Conservation (phyloP, 2,329 filamentous ascomycete genomes). For the Eutypella sp. region DNA sequence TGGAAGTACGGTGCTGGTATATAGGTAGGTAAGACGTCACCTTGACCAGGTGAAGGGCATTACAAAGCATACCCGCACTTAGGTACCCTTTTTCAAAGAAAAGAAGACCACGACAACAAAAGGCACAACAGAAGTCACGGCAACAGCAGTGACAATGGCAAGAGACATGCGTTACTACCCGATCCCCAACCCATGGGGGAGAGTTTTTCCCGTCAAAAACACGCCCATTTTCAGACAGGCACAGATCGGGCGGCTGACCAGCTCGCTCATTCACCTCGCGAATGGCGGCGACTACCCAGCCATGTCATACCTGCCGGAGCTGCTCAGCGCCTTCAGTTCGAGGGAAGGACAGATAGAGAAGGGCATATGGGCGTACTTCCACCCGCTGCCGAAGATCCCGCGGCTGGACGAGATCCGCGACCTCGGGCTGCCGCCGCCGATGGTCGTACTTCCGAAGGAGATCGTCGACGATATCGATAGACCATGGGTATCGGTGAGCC, state of each 20-base stretch:
- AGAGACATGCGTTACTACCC: neutral
- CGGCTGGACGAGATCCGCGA: neutral
- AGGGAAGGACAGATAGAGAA: neutral
- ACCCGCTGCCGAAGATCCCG: neutral
- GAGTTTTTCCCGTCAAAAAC: neutral
- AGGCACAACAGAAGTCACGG: neutral
- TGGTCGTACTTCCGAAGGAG: neutral
- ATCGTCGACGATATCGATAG: neutral
- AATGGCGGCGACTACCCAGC: neutral
- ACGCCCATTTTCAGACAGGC: neutral
- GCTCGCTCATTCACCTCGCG: neutral
- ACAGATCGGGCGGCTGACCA: neutral
- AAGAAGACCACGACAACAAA: neutral
- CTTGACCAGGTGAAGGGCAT: no score
- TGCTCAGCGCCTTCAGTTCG: neutral
- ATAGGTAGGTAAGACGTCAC: no score
- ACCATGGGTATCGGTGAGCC: neutral
- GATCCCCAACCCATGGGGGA: neutral
- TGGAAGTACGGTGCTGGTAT: no score
- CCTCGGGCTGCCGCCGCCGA: neutral
- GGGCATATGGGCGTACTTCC: neutral
- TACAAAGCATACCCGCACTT: no score
- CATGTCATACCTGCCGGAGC: neutral
- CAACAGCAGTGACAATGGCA: neutral
- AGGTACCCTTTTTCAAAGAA: neutral